Conservation (phyloP, 2,329 filamentous ascomycete genomes). For the Cryphonectria carpinicola region DNA sequence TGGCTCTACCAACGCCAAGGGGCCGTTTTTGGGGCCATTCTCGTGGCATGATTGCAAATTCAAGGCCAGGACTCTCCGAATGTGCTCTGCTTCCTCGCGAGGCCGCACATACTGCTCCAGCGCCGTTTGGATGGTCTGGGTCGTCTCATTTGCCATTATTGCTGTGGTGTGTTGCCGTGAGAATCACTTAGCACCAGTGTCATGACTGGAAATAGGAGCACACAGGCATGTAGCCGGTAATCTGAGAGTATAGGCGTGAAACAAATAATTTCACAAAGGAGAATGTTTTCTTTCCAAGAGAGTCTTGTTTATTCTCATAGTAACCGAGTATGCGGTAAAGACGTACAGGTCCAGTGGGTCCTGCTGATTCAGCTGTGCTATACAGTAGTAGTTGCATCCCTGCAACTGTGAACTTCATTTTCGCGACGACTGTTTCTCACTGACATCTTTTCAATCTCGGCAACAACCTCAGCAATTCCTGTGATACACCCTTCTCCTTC, state of each 20-base stretch:
- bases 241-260: neutral
- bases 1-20: slow-evolving; percentile 53
- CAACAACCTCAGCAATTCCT: slow-evolving; percentile 20
- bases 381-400: neutral
- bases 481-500: neutral
- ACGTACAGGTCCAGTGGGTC: slow-evolving; percentile 31
- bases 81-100: slow-evolving; percentile 60
- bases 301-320: neutral
- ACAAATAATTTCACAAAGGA: neutral
- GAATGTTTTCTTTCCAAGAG: neutral
- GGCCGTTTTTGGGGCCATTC: slow-evolving; percentile 46
- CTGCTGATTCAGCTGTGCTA: slow-evolving; percentile 11
- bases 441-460: slow-evolving; percentile 27
- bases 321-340: neutral
- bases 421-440: slow-evolving; percentile 29
- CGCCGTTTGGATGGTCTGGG: slow-evolving; percentile 45
- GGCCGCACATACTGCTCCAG: slow-evolving; percentile 59
- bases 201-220: neutral
- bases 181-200: neutral
- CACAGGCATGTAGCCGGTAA: neutral
- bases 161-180: slow-evolving; percentile 32
- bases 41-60: slow-evolving; percentile 55
- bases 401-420: slow-evolving; percentile 10
- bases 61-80: slow-evolving; percentile 58
- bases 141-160: slow-evolving; percentile 39